Evolutionary conservation across 2,329 filamentous ascomycete species (phyloP), one percentile per base, ranked within the genome.

Genomic region (Curvularia sp.): DNA sequence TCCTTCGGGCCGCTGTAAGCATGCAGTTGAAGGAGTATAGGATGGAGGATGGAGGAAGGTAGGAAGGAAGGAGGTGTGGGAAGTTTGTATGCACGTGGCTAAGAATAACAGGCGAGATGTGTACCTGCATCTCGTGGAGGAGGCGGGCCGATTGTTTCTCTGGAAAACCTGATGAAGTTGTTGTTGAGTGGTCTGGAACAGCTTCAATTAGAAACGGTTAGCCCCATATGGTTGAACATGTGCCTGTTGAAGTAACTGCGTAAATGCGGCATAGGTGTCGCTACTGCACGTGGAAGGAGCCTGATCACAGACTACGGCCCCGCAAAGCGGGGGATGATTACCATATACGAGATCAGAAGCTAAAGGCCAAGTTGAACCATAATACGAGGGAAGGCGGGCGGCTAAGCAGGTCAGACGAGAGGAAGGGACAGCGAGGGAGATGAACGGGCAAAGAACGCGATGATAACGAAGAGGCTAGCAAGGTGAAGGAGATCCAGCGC

Each of bases 381-480:
- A 53, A 63, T 65, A 64, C 61, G 61, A 62, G 31, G 12, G 10
- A 8, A 39, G 70, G 56, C 60, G 62, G 67, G 71, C 71, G 71
- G 70, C 53, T 74, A 73, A 57, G 66, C 65, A 65, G 65, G 71
- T 73, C 54, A 73, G 71, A 71, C 67, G 58, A 54, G 55, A 46
- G 55, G 41, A 52, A 53, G 46, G 24, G 22, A 49, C 57, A 33
- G 41, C 18, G 28, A 52, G 22, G n/a, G 39, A 10, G 20, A 53
- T 5, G 20, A 5, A 18, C 31, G 26, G 12, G 41, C 43, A 10
- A 30, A 47, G 47, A 55, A 52, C 31, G 57, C 28, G n/a, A 20
- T 31, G 28, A 31, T 31, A 31, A 31, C 28, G 28, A 31, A 31
- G 28, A 61, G 64, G 63, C 66, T 64, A 64, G 58, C 53, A 66